phyloP scores from a whole-genome alignment of 148 eudicot genomes.

The Beta vulgaris region DNA sequence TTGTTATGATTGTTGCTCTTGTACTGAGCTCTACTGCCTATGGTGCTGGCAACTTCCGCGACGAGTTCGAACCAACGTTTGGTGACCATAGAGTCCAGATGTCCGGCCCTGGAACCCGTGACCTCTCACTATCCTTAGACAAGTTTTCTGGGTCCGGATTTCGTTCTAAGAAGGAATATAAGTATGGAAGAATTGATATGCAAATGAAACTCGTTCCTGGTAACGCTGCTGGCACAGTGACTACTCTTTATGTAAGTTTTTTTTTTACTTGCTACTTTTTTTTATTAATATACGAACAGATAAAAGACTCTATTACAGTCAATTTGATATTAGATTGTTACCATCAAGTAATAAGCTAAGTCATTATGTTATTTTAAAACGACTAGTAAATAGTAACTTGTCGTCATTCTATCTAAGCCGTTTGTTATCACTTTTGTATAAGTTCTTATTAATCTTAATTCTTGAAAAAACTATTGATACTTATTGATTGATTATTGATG shows the following conservation, averaged over 20 bases:
- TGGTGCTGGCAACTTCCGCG: conserved; percentile 29
- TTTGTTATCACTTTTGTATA: too few relatives aligned
- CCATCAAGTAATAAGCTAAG: too few relatives aligned
- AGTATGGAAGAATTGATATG: conserved; percentile 51
- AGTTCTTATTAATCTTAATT: too few relatives aligned
- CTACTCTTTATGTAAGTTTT: conserved; percentile 42
- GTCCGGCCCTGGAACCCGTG: conserved; percentile 8
- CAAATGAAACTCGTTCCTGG: conserved; percentile 45
- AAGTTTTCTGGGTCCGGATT: conserved; percentile 45
- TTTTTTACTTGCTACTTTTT: too few relatives aligned
- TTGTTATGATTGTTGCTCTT: conserved; percentile 16
- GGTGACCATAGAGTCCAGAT: conserved; percentile 38
- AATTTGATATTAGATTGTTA: too few relatives aligned
- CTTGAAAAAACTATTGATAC: too few relatives aligned
- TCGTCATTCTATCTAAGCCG: too few relatives aligned
- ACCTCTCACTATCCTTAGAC: conserved; percentile 42
- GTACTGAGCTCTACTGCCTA: conserved; percentile 12
- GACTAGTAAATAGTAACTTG: too few relatives aligned
- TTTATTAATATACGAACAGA: too few relatives aligned
- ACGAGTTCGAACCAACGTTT: conserved; percentile 41
- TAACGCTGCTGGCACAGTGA: conserved; percentile 55
- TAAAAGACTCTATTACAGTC: too few relatives aligned
- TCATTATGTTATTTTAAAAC: too few relatives aligned
- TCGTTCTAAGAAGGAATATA: conserved; percentile 38
- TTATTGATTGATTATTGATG: too few relatives aligned